Base-by-base conservation (phyloP, 345 rosid species). In the Acer negundo region DNA sequence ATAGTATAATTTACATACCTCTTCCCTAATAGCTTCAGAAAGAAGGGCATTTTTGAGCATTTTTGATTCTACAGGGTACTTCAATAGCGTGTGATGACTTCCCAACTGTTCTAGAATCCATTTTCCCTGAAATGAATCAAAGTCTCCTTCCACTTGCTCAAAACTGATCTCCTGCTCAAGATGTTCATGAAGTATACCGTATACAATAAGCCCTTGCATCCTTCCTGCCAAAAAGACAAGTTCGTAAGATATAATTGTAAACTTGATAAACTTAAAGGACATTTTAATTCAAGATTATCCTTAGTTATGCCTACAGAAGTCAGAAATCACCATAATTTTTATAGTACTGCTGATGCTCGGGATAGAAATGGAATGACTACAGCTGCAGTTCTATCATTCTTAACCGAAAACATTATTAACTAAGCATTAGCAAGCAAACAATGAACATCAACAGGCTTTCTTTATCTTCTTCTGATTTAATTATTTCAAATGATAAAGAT, bases 21-120 rank as follows among this genome's bases (percentile, higher is more conserved):
- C 99, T 89, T 96, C 97, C 98, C 93, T 92, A 51, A 96, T 90
- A 79, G 95, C 95, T 87, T 96, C 99, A 11, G 99, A 93, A 74
- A 96, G 97, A 82, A 96, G 85, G 44, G 98, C 72, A 82, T 93
- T 93, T 80, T 86, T 87, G 72, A 87, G 95, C 94, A 93, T 91
- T 87, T 92, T 96, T 47, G 98, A 93, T 83, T 96, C 97, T 16
- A 96, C 97, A 19, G 84, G 81, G 72, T 96, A 96, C 86, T 96
- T 96, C 78, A 96, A 86, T 42, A 90, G 83, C 0, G 98, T 96
- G 85, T 96, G 99, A 75, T 96, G 94, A 79, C 84, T 89, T 81
- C 98, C 97, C 80, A 93, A 78, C 77, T 93, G 98, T 83, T 93
- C 98, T 40, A 96, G 86, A 80, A 90, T 80, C 99, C 97, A 96